Percentiles rank a stretch among this genome's conserved stretches.
Evolutionary conservation across 2,329 filamentous ascomycete genomes (phyloP).

Genomic region (Pseudocercospora fijiensis): DNA sequence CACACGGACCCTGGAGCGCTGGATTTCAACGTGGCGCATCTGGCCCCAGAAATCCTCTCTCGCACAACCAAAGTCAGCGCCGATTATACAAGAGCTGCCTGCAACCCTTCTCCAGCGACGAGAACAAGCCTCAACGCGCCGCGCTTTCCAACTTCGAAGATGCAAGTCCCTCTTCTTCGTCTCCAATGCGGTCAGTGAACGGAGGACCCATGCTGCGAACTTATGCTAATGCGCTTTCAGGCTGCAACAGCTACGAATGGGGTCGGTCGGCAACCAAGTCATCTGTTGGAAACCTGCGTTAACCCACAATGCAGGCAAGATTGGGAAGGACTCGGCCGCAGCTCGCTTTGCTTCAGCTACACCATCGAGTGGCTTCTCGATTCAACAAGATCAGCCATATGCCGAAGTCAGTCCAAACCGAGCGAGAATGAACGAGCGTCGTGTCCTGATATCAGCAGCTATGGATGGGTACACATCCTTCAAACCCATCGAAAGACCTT

Average conservation of each 20-base stretch:
- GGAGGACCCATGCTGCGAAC: background rate
- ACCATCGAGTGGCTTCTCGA: constrained; percentile 67
- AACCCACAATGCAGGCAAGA: constrained; percentile 62
- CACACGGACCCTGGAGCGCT: too few relatives aligned
- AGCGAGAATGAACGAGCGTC: background rate
- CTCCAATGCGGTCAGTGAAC: constrained; percentile 66
- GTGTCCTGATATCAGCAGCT: constrained; percentile 57
- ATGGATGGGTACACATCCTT: constrained; percentile 99
- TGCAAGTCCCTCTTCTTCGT: constrained; percentile 80
- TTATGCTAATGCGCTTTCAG: constrained; percentile 44
- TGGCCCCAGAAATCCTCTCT: background rate
- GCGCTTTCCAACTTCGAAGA: constrained; percentile 34
- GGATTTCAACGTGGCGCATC: background rate
- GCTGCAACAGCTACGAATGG: constrained; percentile 99
- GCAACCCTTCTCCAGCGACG: background rate
- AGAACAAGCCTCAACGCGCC: background rate
- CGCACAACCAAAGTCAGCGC: background rate
- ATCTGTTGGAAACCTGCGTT: background rate
- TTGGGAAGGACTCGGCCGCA: constrained; percentile 80
- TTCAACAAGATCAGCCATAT: constrained; percentile 87
- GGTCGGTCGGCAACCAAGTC: constrained; percentile 51
- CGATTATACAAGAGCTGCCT: background rate
- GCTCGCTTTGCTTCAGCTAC: constrained; percentile 88
- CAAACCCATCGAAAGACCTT: constrained; percentile 88
- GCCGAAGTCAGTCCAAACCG: constrained; percentile 68